Conservation (phyloP, 176 grass and related monocot species). For the Carex cristatella region DNA sequence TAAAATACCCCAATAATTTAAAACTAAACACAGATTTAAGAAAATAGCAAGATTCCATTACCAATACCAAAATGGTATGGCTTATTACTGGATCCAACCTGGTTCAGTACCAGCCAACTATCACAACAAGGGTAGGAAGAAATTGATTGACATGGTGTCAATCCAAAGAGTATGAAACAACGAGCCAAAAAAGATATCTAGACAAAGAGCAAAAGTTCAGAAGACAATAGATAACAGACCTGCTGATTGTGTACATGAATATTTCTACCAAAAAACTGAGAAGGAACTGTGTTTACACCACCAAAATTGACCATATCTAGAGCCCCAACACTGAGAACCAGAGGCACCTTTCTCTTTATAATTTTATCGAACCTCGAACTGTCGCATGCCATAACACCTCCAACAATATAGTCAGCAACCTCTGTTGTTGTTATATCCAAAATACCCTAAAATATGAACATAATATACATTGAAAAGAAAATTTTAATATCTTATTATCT, state of each 20-base stretch:
- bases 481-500: not conserved
- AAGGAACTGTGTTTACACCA: slow-evolving; percentile 67
- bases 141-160: not conserved
- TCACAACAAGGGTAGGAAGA: not conserved
- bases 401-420: slow-evolving; percentile 89
- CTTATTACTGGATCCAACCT: not conserved
- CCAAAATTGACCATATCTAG: slow-evolving; percentile 99
- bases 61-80: not conserved
- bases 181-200: slow-evolving; percentile 3
- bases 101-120: not conserved
- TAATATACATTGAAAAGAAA: slow-evolving; percentile 30
- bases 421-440: slow-evolving; percentile 97
- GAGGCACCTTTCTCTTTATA: slow-evolving; percentile 67
- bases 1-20: not conserved
- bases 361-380: slow-evolving; percentile 69
- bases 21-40: not conserved
- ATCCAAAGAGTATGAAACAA: slow-evolving; percentile 11
- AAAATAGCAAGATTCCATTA: too few relatives aligned
- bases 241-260: slow-evolving; percentile 88
- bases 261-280: slow-evolving; percentile 61
- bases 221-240: slow-evolving; percentile 36
- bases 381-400: slow-evolving; percentile 84
- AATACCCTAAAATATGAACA: slow-evolving; percentile 47
- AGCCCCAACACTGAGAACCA: slow-evolving; percentile 87
- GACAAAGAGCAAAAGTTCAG: not conserved